Percentiles rank a stretch among this genome's conserved stretches.
Conservation (phyloP, 441 rosid species). For the Flueggea neowawraea region DNA sequence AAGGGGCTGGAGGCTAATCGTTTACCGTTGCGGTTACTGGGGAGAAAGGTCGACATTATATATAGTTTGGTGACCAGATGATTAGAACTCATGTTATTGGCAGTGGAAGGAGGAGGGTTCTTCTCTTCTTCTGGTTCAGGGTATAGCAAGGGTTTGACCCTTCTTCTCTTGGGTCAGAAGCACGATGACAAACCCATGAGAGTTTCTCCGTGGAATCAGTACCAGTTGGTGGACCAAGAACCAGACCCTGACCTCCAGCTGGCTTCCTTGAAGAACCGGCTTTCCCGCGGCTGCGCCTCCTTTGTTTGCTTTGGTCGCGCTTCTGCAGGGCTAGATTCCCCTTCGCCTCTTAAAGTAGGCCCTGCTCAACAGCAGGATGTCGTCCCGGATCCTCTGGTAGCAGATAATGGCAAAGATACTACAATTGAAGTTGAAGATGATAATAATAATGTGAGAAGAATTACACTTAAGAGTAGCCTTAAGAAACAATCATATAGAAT, state of each 20-base stretch:
- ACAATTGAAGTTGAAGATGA: constrained; percentile 34
- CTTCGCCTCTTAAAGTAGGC: constrained; percentile 79
- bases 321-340: constrained; percentile 70
- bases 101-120: constrained; percentile 99
- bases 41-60: constrained; percentile 8
- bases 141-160: constrained; percentile 89
- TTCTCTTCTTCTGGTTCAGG: constrained; percentile 99
- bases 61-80: constrained; percentile 49
- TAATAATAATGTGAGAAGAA: constrained; percentile 37
- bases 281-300: constrained; percentile 78
- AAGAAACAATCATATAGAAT: constrained; percentile 50
- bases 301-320: constrained; percentile 86
- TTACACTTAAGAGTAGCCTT: constrained; percentile 71
- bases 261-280: constrained; percentile 79
- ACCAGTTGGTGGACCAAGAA: constrained; percentile 90
- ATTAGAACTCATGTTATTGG: constrained; percentile 87
- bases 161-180: constrained; percentile 87
- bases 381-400: constrained; percentile 38
- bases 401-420: constrained; percentile 34
- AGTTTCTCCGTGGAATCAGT: constrained; percentile 94
- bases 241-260: constrained; percentile 78
- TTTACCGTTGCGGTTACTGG: too few species aligned
- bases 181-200: constrained; percentile 80
- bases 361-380: constrained; percentile 61
- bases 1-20: constrained; percentile 19